These are phyloP conservation scores for Tylopilus sp. DNA, from an alignment of 1,284 basidiomycete species.

Conservation along the genomic window DNA sequence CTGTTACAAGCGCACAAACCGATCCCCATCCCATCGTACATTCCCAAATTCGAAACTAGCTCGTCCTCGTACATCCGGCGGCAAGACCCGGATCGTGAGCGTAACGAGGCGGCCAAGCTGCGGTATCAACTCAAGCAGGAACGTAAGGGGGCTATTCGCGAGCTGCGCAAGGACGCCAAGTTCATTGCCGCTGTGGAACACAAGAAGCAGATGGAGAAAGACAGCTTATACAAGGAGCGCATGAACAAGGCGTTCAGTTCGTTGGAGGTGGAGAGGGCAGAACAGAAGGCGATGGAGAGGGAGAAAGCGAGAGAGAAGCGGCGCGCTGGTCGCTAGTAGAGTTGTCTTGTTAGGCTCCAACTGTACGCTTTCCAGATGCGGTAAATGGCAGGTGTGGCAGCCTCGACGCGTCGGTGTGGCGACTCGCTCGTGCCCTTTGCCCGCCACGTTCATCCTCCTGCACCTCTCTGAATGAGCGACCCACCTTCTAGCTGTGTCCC, in stretches of 20 bases:
- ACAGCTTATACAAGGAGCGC: slow-evolving; percentile 68
- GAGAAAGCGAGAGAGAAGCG: slow-evolving; percentile 77
- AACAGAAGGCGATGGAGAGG: slow-evolving; percentile 90
- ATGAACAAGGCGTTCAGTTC: slow-evolving; percentile 83
- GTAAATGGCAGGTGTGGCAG: neutral
- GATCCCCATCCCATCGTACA: slow-evolving; percentile 89
- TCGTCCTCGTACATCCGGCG: slow-evolving; percentile 77
- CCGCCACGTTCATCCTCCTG: neutral
- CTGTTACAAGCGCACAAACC: slow-evolving; percentile 92
- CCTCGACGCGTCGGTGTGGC: slow-evolving; percentile 8
- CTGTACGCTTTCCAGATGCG: slow-evolving; percentile 10
- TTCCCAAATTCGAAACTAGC: slow-evolving; percentile 90
- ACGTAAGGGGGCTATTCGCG: slow-evolving; percentile 93
- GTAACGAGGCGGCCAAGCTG: slow-evolving; percentile 84
- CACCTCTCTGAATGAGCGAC: slow-evolving; percentile 17
- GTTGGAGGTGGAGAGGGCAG: slow-evolving; percentile 87
- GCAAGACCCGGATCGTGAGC: slow-evolving; percentile 91
- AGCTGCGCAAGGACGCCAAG: slow-evolving; percentile 91
- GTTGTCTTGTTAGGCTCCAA: neutral
- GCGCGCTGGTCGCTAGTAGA: slow-evolving; percentile 57
- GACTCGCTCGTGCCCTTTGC: neutral
- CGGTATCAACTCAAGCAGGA: slow-evolving; percentile 93
- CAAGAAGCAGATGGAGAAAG: slow-evolving; percentile 81
- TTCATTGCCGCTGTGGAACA: slow-evolving; percentile 91
- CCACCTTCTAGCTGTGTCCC: slow-evolving; percentile 33